Evolutionary conservation across 352 stramenopile species (phyloP), one percentile per base, ranked within the genome.

Genomic region (Pythium dissotocum): DNA sequence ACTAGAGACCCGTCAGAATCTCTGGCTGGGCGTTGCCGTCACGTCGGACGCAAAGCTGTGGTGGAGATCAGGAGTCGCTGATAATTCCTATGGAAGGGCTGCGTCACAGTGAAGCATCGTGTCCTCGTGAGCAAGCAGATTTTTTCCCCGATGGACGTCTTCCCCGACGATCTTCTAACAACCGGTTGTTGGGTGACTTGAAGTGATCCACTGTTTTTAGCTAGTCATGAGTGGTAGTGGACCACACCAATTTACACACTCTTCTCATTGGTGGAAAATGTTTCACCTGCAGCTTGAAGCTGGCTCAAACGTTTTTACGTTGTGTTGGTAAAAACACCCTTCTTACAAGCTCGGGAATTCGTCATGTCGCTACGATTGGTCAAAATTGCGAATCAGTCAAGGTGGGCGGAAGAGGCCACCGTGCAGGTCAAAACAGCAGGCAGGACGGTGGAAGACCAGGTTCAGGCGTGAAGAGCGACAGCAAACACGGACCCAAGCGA

Each of bases 231-330:
- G 5, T 18, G 5, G 16, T 18, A n/a, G 46, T 53, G 46, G 46
- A 30, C 46, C 46, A 53, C 46, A 5, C 32, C 18, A 60, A n/a
- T 9, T 26, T 9, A 32, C 1, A 32, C 1, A 51, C 2, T 2
- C 24, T 26, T 63, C 3, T 46, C 48, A 65, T 65, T 65, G 60
- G 60, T 13, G 12, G 16, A 65, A 65, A 65, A 36, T 10, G 1
- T 8, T 2, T 24, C n/a, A 4, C 7, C 24, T 7, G 28, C 10
- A 14, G 46, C 18, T 53, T 53, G 46, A 53, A 53, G 46, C n/a
- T 53, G n/a, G 46, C 32, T 53, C 46, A 32, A 16, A 6, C 14
- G 21, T 53, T 53, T 26, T 53, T 53, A 53, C 46, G 18, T 16
- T 7, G 2, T 12, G 2, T 14, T 32, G 4, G 46, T 53, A 53